Percentiles rank a stretch among this genome's conserved stretches.
These are phyloP conservation scores for Usnea hakonensis DNA, from an alignment of 495 filamentous ascomycete genomes.

Conservation along the genomic window DNA sequence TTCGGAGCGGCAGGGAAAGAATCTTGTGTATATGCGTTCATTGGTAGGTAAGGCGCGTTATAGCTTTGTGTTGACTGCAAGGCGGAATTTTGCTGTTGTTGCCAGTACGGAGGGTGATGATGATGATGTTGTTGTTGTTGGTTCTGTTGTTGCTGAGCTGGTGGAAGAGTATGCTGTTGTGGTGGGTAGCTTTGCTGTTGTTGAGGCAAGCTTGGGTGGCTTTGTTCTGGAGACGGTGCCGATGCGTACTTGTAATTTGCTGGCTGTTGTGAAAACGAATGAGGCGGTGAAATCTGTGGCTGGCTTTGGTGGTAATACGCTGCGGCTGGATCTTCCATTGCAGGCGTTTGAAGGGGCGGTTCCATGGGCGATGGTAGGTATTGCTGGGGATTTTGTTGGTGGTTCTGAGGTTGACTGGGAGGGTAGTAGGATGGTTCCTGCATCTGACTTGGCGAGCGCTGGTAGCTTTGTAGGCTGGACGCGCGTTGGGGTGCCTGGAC, in stretches of 20 bases:
- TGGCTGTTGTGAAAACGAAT: conserved; percentile 21
- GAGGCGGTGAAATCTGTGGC: conserved; percentile 22
- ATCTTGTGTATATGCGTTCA: conserved; percentile 54
- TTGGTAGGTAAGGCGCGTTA: conserved; percentile 25
- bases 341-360: conserved; percentile 19
- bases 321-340: conserved; percentile 14
- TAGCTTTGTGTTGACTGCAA: conserved; percentile 25
- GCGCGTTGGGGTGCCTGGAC: conserved; percentile 23
- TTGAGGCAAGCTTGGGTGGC: conserved; percentile 25
- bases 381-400: conserved; percentile 23
- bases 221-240: conserved; percentile 17
- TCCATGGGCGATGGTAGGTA: conserved; percentile 12
- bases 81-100: conserved; percentile 14
- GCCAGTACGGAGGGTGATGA: conserved; percentile 23
- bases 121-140: too few relatives aligned
- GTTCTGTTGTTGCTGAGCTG: conserved; percentile 21
- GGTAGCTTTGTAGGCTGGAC: conserved; percentile 21
- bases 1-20: conserved; percentile 59
- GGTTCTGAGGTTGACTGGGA: conserved; percentile 9
- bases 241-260: conserved; percentile 6
- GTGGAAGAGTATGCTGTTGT: conserved; percentile 31
- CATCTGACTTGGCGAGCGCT: conserved; percentile 11
- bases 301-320: conserved; percentile 19
- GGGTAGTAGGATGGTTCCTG: conserved; percentile 14
- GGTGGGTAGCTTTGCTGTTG: conserved; percentile 20